These are phyloP conservation scores for Syncephalis plumigaleata DNA, from an alignment of 371 early-diverging fungal genomes.

Conservation along the genomic window DNA sequence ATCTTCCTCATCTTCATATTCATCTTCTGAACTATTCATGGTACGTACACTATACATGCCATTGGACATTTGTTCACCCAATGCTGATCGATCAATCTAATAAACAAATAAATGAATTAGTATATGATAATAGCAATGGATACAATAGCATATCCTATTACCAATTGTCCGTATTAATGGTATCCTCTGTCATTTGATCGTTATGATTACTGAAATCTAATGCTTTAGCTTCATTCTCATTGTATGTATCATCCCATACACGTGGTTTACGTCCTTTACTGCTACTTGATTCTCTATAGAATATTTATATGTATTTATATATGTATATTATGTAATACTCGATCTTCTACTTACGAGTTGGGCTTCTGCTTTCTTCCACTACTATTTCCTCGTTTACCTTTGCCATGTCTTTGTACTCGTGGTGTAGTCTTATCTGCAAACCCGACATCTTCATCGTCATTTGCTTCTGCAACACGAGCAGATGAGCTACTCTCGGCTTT, in stretches of 20 bases:
- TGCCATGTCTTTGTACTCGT: too few relatives aligned
- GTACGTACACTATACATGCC: slow-evolving; percentile 64
- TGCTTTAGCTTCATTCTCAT: too few relatives aligned
- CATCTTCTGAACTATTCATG: slow-evolving; percentile 39
- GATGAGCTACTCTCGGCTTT: not conserved
- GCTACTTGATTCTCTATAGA: slow-evolving; percentile 26
- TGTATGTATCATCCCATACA: slow-evolving; percentile 29
- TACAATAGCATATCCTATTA: slow-evolving; percentile 1
- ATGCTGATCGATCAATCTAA: slow-evolving; percentile 34
- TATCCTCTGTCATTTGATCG: slow-evolving; percentile 8
- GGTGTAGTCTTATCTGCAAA: not conserved
- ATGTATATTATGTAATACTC: too few relatives aligned
- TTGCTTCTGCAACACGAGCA: not conserved
- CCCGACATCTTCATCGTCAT: slow-evolving; percentile 3
- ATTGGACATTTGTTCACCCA: slow-evolving; percentile 39
- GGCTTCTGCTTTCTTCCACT: slow-evolving; percentile 15
- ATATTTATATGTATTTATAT: too few relatives aligned
- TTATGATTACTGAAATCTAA: slow-evolving; percentile 41
- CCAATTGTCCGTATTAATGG: slow-evolving; percentile 12
- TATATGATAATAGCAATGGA: not conserved
- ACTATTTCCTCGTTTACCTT: slow-evolving; percentile 35
- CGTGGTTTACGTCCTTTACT: slow-evolving; percentile 18
- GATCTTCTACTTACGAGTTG: slow-evolving; percentile 13
- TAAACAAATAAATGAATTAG: too few relatives aligned
- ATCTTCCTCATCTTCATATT: slow-evolving; percentile 24